Conservation (phyloP, 208 protist genomes). For the Blechomonas ayalai region DNA sequence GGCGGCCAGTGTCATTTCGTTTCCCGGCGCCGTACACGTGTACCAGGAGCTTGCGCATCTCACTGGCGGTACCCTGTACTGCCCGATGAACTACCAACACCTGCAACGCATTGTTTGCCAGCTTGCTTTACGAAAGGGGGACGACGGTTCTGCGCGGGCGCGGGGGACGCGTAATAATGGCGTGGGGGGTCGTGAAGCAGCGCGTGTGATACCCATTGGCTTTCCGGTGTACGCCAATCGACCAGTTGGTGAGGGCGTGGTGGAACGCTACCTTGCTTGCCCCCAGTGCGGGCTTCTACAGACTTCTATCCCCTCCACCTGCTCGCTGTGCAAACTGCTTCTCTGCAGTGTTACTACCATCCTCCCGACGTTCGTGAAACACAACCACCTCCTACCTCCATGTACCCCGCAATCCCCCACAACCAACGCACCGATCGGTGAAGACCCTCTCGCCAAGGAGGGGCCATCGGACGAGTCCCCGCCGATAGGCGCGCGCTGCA, state of each 20-base stretch:
- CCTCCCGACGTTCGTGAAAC: constrained; percentile 51
- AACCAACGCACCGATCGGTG: too few species aligned
- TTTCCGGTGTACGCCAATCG: constrained; percentile 43
- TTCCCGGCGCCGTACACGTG: constrained; percentile 75
- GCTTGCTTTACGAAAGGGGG: constrained; percentile 22
- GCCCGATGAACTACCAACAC: constrained; percentile 78
- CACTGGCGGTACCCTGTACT: constrained; percentile 56
- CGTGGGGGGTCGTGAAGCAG: constrained; percentile 3
- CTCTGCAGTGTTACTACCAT: constrained; percentile 63
- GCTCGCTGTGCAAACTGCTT: constrained; percentile 62
- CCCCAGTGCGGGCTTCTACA: constrained; percentile 74
- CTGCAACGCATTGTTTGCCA: constrained; percentile 37
- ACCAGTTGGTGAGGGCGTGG: background rate
- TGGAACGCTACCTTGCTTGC: constrained; percentile 39
- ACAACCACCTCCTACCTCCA: constrained; percentile 50
- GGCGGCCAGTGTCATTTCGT: constrained; percentile 53
- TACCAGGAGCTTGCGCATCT: constrained; percentile 42
- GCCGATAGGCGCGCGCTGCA: constrained; percentile 4
- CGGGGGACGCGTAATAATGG: background rate
- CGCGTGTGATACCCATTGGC: constrained; percentile 47
- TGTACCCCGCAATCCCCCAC: too few species aligned
- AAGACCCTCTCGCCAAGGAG: background rate
- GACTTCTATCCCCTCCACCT: constrained; percentile 61
- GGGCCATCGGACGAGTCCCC: background rate
- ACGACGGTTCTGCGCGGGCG: background rate